Base-by-base conservation (phyloP, 805 yeast genomes). In the Nakazawaea anatomiae region DNA sequence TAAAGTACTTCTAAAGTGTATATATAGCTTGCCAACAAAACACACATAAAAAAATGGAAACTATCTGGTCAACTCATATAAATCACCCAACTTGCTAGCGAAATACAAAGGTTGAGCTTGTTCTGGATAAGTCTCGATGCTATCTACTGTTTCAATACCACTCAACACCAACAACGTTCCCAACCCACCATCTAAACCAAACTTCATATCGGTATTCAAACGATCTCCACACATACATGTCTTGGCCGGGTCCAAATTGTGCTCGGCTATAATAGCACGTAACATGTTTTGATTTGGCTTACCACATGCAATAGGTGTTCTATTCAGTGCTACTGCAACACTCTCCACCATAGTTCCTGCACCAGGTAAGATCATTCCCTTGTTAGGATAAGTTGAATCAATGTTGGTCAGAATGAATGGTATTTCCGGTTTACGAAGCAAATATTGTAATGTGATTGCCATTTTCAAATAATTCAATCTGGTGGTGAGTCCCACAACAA, bases 161-260 rank as follows among this genome's bases (percentile, higher is more conserved):
- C 95, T 87, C 50, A 94, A 76, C 3, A 94, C 99, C 58, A 94
- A 72, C 52, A 94, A 67, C 1, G 98, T 91, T 50, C 85, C 90
- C 42, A 94, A 74, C 1, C 94, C 94, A 48, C 96, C 96, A 52
- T 83, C 84, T 51, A 80, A 74, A 42, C 98, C 99, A 66, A 94
- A 94, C 62, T 78, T 79, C 83, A 94, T 92, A 61, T 94, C 99
- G 0, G 99, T 94, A 66, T 94, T 92, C 53, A 94, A 73, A 57
- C 99, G 76, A 65, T 94, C 99, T 25, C 99, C 99, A 52, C 94
- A 80, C 98, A 94, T 94, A 57, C 92, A 76, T 10, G 96, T 84
- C 52, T 80, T 75, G 4, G 69, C 56, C 48, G 81, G 79, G 48
- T 82, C 82, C 35, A 81, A 71, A 18, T 77, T 66, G 52, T 79